A percentile compares a stretch with the other conserved stretches of the same genome.
Evolutionary conservation across 805 yeast genomes (phyloP).

Genomic region (Candida quercuum): DNA sequence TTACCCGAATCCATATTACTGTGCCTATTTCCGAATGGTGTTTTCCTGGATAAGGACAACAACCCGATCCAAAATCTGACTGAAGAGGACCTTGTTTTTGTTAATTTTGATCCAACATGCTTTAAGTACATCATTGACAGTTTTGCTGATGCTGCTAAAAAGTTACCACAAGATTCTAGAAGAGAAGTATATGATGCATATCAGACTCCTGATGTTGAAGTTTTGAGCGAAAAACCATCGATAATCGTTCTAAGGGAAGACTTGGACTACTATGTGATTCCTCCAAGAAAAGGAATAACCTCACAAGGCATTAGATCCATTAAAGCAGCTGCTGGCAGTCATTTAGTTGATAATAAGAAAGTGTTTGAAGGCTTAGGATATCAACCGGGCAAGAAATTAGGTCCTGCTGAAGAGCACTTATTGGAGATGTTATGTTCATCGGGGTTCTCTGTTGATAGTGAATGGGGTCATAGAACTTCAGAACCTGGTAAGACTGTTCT

Average conservation of each 20-base stretch:
- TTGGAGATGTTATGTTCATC: constrained; percentile 92
- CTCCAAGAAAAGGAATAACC: constrained; percentile 55
- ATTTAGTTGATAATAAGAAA: constrained; percentile 46
- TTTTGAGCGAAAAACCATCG: constrained; percentile 77
- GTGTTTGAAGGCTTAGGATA: constrained; percentile 82
- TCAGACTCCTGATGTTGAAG: constrained; percentile 49
- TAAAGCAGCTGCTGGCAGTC: constrained; percentile 69
- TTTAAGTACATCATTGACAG: constrained; percentile 75
- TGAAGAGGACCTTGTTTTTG: constrained; percentile 73
- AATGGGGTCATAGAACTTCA: constrained; percentile 87
- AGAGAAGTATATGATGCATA: constrained; percentile 31
- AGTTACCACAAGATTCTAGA: constrained; percentile 37
- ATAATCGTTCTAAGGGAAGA: constrained; percentile 92
- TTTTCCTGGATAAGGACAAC: constrained; percentile 71
- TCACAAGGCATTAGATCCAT: constrained; percentile 59
- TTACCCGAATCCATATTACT: constrained; percentile 86
- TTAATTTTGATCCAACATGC: constrained; percentile 82
- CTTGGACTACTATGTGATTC: constrained; percentile 87
- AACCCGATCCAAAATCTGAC: constrained; percentile 74
- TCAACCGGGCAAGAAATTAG: constrained; percentile 47
- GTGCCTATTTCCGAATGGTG: constrained; percentile 88
- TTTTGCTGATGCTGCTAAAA: constrained; percentile 66
- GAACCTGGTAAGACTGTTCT: constrained; percentile 88
- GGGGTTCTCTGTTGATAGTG: constrained; percentile 62
- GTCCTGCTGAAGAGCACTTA: constrained; percentile 91